A percentile compares a stretch with the other conserved stretches of the same genome.
Evolutionary conservation across 1,139 yeast genomes (phyloP).

Genomic region (Hyphopichia khmerensis): DNA sequence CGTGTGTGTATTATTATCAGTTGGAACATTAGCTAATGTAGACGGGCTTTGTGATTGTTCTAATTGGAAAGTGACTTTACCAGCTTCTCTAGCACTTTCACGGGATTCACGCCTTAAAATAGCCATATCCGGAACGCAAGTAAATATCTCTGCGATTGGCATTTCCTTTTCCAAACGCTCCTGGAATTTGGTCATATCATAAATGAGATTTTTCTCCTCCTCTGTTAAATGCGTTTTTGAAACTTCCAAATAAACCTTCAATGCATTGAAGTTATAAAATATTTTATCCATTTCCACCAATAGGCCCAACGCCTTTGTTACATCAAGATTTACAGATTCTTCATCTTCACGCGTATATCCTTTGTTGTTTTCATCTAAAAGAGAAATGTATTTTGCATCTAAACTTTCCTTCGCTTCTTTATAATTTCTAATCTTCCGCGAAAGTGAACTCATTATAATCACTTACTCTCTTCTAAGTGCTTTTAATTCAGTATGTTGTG

Average conservation of each 20-base stretch:
- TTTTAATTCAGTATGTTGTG: no score
- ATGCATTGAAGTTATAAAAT: conserved; percentile 21
- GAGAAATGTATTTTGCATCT: conserved; percentile 9
- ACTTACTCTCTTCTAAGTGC: no score
- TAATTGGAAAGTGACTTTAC: conserved; percentile 17
- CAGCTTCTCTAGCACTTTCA: conserved; percentile 34
- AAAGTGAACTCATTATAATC: conserved; percentile 1
- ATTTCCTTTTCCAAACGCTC: conserved; percentile 18
- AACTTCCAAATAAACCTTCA: conserved; percentile 13
- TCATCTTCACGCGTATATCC: conserved; percentile 7
- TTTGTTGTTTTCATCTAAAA: background rate
- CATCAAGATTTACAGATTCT: conserved; percentile 8
- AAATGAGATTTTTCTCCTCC: conserved; percentile 7
- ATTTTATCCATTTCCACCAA: conserved; percentile 23
- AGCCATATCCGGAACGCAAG: conserved; percentile 21
- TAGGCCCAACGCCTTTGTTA: conserved; percentile 13
- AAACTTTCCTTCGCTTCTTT: conserved; percentile 15
- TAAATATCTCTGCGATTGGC: conserved; percentile 21
- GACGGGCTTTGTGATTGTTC: no score
- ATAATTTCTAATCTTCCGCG: conserved; percentile 14
- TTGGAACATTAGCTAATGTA: no score
- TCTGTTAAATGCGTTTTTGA: conserved; percentile 6
- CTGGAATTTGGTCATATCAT: conserved; percentile 12
- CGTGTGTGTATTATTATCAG: no score
- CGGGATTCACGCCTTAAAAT: conserved; percentile 26